Evolutionary conservation across 805 yeast species (phyloP), one percentile per base, ranked within the genome.

Genomic region (Hanseniaspora guilliermondii): DNA sequence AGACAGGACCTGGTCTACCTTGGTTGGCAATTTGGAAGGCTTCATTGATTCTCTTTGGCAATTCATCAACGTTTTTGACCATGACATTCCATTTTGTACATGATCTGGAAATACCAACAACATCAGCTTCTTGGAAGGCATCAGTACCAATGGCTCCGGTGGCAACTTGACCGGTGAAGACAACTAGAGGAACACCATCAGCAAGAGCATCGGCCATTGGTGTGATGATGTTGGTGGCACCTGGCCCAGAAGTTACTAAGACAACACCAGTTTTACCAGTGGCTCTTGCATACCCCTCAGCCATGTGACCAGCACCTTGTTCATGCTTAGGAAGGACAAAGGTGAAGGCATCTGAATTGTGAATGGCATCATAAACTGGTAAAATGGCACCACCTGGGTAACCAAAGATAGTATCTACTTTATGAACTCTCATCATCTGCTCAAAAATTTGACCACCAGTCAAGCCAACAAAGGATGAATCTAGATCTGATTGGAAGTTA

Each of bases 241-340:
- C 98, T 32, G 98, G 98, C 52, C 98, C 98, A 1, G 96, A 87
- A n/a, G 98, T 93, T 52, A 93, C 98, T 63, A 93, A 74, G 49
- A 93, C 97, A 60, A 93, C 95, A 73, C 98, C 98, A 14, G 97
- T 94, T 70, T 87, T 93, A 57, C 97, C 98, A 47, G 76, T 70
- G 40, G 95, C 98, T 61, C 95, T 78, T 55, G 98, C 97, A 62
- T 93, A 93, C 57, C 98, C 98, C 73, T 93, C 97, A 55, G 98
- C 98, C 97, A 93, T 93, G 71, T 93, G 98, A 53, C 98, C 98
- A 17, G 97, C 98, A 68, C 98, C 98, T 72, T 93, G 98, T 71
- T 93, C 98, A 69, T 93, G 97, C 64, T 94, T 79, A 48, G 98
- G 98, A 59, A 93, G 74, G 55, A 93, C 86, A 66, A 93, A 93